phyloP scores from a whole-genome alignment of 768 basidiomycete genomes.

The Termitomyces sp. region DNA sequence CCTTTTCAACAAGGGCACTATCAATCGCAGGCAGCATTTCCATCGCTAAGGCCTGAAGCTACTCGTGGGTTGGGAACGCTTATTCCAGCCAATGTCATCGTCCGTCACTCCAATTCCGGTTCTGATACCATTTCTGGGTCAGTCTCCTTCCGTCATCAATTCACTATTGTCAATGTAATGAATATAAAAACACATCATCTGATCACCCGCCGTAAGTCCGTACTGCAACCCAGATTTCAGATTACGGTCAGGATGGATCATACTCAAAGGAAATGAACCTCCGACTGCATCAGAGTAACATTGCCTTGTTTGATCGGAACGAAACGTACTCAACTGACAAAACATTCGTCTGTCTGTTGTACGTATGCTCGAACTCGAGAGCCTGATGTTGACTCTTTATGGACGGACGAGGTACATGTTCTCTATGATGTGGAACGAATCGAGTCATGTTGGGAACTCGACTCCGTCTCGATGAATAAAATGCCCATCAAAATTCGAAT shows the following conservation, averaged over 20 bases:
- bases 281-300: neutral
- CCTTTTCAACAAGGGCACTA: neutral
- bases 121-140: neutral
- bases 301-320: neutral
- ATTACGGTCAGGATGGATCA: neutral
- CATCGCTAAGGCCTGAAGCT: neutral
- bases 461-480: conserved; percentile 8
- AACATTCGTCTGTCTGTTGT: neutral
- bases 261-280: neutral
- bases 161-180: neutral
- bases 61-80: neutral
- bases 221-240: too few species aligned
- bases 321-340: neutral
- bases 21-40: neutral
- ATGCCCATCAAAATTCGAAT: conserved; percentile 10
- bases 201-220: neutral
- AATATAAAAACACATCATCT: neutral
- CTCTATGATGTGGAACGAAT: neutral
- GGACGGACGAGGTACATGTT: neutral
- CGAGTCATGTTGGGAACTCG: neutral
- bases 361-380: neutral
- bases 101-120: neutral
- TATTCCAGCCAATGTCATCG: neutral
- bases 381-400: neutral
- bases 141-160: neutral